Evolutionary conservation across 1,139 yeast species (phyloP).

Genomic region (Candida sp.): DNA sequence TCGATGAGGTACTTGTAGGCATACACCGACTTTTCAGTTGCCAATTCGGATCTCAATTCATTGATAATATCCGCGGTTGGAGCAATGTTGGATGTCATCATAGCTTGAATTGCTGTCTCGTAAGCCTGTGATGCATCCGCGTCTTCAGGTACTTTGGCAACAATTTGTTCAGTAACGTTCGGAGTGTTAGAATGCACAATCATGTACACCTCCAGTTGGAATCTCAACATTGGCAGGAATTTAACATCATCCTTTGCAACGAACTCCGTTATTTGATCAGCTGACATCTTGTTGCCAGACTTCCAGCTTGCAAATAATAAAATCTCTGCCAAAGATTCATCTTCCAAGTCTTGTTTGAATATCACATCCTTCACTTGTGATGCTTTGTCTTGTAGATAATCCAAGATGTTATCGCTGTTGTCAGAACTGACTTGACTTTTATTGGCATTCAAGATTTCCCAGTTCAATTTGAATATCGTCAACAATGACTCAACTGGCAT

Average conservation of each 20-base stretch:
- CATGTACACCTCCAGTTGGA: conserved; percentile 21
- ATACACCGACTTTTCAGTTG: conserved; percentile 23
- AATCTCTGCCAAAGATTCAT: conserved; percentile 26
- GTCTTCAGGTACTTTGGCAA: conserved; percentile 9
- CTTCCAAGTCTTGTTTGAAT: conserved; percentile 25
- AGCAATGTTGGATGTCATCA: conserved; percentile 18
- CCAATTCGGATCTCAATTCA: conserved; percentile 12
- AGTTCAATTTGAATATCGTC: conserved; percentile 23
- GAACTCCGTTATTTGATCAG: conserved; percentile 18
- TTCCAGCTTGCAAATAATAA: conserved; percentile 21
- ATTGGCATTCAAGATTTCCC: conserved; percentile 27
- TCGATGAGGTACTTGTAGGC: conserved; percentile 14
- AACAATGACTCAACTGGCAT: conserved; percentile 17
- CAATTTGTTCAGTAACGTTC: conserved; percentile 3
- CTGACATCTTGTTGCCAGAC: conserved; percentile 9
- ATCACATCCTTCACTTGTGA: conserved; percentile 20
- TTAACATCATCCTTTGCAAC: conserved; percentile 25
- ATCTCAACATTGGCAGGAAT: conserved; percentile 23
- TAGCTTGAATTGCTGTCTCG: conserved; percentile 22
- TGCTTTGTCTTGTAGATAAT: conserved; percentile 12
- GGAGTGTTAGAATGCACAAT: background rate
- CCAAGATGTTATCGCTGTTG: conserved; percentile 10
- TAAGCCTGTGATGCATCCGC: conserved; percentile 17
- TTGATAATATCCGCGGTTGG: conserved; percentile 25
- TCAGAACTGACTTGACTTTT: conserved; percentile 13